Conservation (phyloP, 306 rosid species). For the Medicago lupulina region DNA sequence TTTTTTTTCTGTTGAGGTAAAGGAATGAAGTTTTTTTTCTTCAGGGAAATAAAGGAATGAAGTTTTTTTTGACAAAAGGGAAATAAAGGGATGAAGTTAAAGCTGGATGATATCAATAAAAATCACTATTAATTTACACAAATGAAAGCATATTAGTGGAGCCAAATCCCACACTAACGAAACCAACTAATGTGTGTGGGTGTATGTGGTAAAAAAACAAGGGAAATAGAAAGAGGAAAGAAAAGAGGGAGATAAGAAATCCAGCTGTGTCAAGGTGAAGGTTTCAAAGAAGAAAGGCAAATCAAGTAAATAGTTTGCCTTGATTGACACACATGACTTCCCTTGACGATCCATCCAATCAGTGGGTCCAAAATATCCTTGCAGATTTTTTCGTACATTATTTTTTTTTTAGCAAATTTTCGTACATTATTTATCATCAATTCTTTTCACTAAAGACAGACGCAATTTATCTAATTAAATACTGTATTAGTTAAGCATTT, state of each 20-base stretch:
- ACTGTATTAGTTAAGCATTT: too few relatives aligned
- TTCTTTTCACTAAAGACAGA: neutral
- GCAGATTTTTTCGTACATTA: slow-evolving; percentile 41
- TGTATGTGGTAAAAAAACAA: neutral
- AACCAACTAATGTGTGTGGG: neutral
- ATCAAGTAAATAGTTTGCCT: slow-evolving; percentile 18
- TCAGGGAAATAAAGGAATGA: too few relatives aligned
- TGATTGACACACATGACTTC: slow-evolving; percentile 24
- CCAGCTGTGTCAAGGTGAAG: neutral
- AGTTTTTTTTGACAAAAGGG: too few relatives aligned
- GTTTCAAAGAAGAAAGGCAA: slow-evolving; percentile 25
- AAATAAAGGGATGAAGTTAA: too few relatives aligned
- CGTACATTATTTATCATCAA: slow-evolving; percentile 24
- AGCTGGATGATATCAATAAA: too few relatives aligned
- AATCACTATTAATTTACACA: neutral
- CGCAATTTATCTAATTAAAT: neutral
- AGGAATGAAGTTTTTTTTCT: too few relatives aligned
- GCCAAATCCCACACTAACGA: neutral
- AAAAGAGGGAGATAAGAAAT: neutral
- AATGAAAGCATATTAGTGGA: neutral
- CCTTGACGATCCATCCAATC: slow-evolving; percentile 47
- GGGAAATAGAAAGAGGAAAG: neutral
- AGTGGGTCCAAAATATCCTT: slow-evolving; percentile 59
- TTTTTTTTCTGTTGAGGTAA: too few relatives aligned
- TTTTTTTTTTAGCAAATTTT: too few relatives aligned